Evolutionary conservation across 1,284 basidiomycete genomes (phyloP), one percentile per base, ranked within the genome.

Genomic region (Ceratobasidium papillatum): DNA sequence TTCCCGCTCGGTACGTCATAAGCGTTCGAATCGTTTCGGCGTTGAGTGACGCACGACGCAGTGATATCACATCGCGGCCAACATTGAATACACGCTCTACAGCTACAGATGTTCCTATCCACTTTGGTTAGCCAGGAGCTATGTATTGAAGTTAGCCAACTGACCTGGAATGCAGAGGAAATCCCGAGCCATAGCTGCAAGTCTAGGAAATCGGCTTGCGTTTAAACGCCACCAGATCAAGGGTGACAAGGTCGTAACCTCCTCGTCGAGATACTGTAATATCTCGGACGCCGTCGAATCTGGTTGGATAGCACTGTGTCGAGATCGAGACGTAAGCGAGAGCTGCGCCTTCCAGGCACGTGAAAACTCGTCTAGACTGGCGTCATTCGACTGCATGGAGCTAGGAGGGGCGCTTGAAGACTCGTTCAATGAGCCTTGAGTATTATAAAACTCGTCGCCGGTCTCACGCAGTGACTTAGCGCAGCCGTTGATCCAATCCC

Each of bases 31-130:
- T 49, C 1, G 61, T 63, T 7, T 63, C 61, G 2, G 61, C 61
- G 30, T 19, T 22, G 19, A 63, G 41, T 25, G 61, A 63, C 9
- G 22, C 2, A 11, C 61, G 41, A 8, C 36, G 61, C 25, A 63
- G 4, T 25, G 61, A 63, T 12, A 63, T 63, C 2, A 45, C 41
- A 47, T 63, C 61, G 3, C 43, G 71, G 9, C 75, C 75, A n/a
- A 43, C 34, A 41, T 34, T 74, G 43, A 74, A 62, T 12, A 34
- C 30, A 2, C 61, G 59, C 62, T 75, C 75, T 12, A 74, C 62
- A 19, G 59, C 38, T n/a, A 68, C 75, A 3, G 72, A 74, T 17
- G 71, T 45, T 2, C 75, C 75, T 66, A 36, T 49, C 30, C 30
- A 36, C 43, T 43, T 3, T 62, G 17, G 17, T 38, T 41, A 59